Evolutionary conservation across 1,284 basidiomycete genomes (phyloP).

Genomic region (Pseudozyma tsukubaensis): DNA sequence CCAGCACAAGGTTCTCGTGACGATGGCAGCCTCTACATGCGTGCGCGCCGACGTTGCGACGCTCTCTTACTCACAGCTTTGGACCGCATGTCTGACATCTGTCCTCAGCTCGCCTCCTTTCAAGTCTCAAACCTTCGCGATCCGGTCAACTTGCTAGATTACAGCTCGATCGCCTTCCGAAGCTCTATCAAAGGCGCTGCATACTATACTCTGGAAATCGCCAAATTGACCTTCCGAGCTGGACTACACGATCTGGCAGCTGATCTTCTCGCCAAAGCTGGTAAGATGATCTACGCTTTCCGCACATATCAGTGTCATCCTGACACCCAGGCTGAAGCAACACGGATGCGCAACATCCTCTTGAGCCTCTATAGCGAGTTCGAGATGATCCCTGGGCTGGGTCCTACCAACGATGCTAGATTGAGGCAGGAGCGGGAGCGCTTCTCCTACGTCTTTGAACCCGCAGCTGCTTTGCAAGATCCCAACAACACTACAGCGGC

Average conservation of each 20-base stretch:
- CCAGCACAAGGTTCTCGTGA: conserved; percentile 19
- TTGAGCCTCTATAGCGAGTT: conserved; percentile 29
- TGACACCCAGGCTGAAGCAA: conserved; percentile 33
- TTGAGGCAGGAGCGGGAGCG: conserved; percentile 24
- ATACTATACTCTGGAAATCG: conserved; percentile 40
- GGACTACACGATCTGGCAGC: conserved; percentile 40
- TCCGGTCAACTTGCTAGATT: conserved; percentile 35
- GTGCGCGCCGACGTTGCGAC: conserved; percentile 35
- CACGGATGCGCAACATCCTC: conserved; percentile 24
- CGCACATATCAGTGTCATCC: conserved; percentile 41
- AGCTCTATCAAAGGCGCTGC: conserved; percentile 33
- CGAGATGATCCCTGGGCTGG: conserved; percentile 42
- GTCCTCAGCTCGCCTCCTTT: conserved; percentile 35
- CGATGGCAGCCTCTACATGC: conserved; percentile 26
- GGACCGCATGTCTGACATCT: conserved; percentile 33
- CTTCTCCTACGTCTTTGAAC: conserved; percentile 37
- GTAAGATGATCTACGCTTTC: conserved; percentile 37
- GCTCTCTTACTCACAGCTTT: conserved; percentile 26
- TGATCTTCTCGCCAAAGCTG: conserved; percentile 36
- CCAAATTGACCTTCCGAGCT: conserved; percentile 29
- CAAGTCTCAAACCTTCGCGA: conserved; percentile 25
- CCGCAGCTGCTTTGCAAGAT: conserved; percentile 16
- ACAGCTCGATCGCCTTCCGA: conserved; percentile 43
- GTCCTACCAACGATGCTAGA: conserved; percentile 28
- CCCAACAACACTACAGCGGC: conserved; percentile 3